Percentiles rank a stretch among this genome's conserved stretches.
Conservation (phyloP, 441 rosid genomes). For the Bocquillonia castaneifolia region DNA sequence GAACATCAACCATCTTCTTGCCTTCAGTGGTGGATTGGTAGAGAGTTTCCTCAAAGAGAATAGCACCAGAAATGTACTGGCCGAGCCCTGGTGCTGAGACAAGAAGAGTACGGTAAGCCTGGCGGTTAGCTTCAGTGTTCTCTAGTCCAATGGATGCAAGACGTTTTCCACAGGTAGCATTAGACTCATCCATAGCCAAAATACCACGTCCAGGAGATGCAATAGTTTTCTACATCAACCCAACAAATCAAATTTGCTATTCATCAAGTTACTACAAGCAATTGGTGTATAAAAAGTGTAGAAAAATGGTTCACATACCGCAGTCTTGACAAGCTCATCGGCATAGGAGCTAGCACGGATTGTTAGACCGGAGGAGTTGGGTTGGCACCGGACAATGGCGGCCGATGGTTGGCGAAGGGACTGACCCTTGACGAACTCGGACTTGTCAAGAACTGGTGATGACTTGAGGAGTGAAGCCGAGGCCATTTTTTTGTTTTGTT, state of each 20-base stretch:
- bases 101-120: constrained; percentile 88
- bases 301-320: constrained; percentile 41
- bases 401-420: constrained; percentile 53
- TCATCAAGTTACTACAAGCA: not conserved
- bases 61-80: constrained; percentile 72
- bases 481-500: constrained; percentile 44
- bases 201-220: constrained; percentile 95
- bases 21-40: constrained; percentile 81
- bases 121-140: constrained; percentile 93
- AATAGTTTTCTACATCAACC: constrained; percentile 53
- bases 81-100: constrained; percentile 76
- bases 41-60: constrained; percentile 87
- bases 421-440: constrained; percentile 65
- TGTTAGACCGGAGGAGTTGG: constrained; percentile 43
- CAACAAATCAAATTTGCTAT: not conserved
- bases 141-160: constrained; percentile 74
- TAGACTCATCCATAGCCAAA: constrained; percentile 94
- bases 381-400: constrained; percentile 35
- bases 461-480: constrained; percentile 75
- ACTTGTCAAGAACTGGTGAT: constrained; percentile 65
- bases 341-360: constrained; percentile 75
- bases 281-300: not conserved
- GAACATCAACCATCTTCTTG: constrained; percentile 82
- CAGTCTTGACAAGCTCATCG: constrained; percentile 89
- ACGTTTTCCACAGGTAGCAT: constrained; percentile 91